Evolutionary conservation across 805 yeast genomes (phyloP).

Genomic region (Spathaspora hagerdaliae): DNA sequence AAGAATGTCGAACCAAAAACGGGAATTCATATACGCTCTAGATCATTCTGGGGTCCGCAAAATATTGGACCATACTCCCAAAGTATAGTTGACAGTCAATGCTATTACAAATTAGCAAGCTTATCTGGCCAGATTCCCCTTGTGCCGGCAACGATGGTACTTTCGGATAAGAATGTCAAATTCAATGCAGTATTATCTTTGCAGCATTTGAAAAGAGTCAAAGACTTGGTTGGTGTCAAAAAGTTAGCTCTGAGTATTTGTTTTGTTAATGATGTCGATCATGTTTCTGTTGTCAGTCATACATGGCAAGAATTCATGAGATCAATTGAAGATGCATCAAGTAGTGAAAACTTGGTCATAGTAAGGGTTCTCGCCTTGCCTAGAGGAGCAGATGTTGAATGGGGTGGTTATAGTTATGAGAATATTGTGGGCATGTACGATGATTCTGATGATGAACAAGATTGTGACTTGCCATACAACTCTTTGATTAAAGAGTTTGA

Average conservation of each 20-base stretch:
- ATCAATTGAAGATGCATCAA: conserved; percentile 13
- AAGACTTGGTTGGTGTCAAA: conserved; percentile 46
- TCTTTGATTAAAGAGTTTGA: conserved; percentile 8
- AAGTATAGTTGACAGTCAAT: conserved; percentile 47
- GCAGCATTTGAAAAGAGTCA: conserved; percentile 70
- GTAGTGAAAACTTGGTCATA: conserved; percentile 36
- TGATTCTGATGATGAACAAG: conserved; percentile 40
- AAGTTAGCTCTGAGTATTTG: conserved; percentile 50
- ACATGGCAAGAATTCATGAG: conserved; percentile 45
- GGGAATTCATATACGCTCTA: conserved; percentile 88
- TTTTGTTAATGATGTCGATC: conserved; percentile 39
- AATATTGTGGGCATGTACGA: conserved; percentile 32
- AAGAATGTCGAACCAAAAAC: conserved; percentile 31
- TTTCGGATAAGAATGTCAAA: conserved; percentile 21
- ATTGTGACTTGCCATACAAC: not conserved
- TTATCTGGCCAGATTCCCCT: conserved; percentile 92
- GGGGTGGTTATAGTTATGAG: conserved; percentile 63
- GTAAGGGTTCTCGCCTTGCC: conserved; percentile 61
- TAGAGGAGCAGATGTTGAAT: conserved; percentile 61
- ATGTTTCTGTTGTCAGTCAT: conserved; percentile 26
- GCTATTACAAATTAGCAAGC: conserved; percentile 44
- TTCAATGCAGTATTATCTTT: conserved; percentile 53
- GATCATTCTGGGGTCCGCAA: conserved; percentile 98
- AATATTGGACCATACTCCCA: conserved; percentile 98
- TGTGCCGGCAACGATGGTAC: conserved; percentile 64